Evolutionary conservation across 345 rosid genomes (phyloP), one percentile per base, ranked within the genome.

Genomic region (Pistacia integerrima): DNA sequence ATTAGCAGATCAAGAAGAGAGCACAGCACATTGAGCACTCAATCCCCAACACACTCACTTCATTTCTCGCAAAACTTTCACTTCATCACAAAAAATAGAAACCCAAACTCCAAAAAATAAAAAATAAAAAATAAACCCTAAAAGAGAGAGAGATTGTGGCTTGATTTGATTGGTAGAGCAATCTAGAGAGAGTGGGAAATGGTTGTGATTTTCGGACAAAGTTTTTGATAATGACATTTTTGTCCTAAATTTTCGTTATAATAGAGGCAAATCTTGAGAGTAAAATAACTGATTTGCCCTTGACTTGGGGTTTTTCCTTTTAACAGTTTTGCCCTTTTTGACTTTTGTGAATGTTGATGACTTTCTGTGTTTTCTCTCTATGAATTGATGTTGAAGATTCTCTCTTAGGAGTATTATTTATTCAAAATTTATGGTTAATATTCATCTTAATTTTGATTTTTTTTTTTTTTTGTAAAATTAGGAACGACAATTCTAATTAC

Each of bases 1-100:
- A 61, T 76, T 41, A 76, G 36, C 56, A 80, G 85, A 85, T 85
- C 85, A 69, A 80, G 88, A 81, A 72, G 49, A n/a, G 36, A 66
- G 16, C 48, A 59, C 4, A 55, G 36, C 4, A 11, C 72, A 65
- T 57, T 72, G 73, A 62, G 33, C 18, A 52, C 56, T 65, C 69
- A 74, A 63, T 49, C 51, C 8, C 51, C 59, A 48, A 63, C 69
- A 18, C 33, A 6, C 60, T 28, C 33, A 30, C 44, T 49, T 11
- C 76, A 73, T 48, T 48, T 28, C 16, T 38, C 33, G 33, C 67
- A 72, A 28, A 62, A 6, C n/a, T 57, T 70, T 11, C 63, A 57
- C 35, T 58, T 20, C 64, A 38, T 44, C 16, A 5, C 57, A 51
- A 5, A 14, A 72, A 58, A 30, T 30, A 41, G 13, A 36, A 20